These are phyloP conservation scores for Boletus semigastroideus DNA, from an alignment of 1,284 basidiomycete genomes.

Conservation along the genomic window DNA sequence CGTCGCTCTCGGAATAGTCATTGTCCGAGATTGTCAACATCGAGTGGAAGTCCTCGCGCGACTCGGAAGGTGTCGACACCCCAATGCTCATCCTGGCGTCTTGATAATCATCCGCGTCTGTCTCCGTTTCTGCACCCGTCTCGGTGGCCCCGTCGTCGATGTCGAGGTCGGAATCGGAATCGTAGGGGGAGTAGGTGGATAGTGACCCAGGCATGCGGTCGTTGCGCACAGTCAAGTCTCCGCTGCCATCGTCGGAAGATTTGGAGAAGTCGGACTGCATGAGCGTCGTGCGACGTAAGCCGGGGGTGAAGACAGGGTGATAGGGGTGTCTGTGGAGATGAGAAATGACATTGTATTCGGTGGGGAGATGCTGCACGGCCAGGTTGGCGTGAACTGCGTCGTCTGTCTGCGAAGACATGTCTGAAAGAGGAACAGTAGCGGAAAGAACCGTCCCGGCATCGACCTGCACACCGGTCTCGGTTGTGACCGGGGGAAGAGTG, in stretches of 20 bases:
- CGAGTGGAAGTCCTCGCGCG: conserved; percentile 73
- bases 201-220: conserved; percentile 36
- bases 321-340: conserved; percentile 11
- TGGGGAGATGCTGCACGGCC: conserved; percentile 41
- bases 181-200: conserved; percentile 27
- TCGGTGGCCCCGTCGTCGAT: conserved; percentile 53
- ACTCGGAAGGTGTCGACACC: conserved; percentile 59
- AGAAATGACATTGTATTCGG: conserved; percentile 23
- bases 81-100: conserved; percentile 78
- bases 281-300: conserved; percentile 44
- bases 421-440: conserved; percentile 27
- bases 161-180: conserved; percentile 40
- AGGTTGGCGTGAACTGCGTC: conserved; percentile 38
- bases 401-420: conserved; percentile 54
- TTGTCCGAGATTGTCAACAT: conserved; percentile 71
- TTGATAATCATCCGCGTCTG: conserved; percentile 76
- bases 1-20: conserved; percentile 57
- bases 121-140: conserved; percentile 67
- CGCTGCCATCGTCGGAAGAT: conserved; percentile 42
- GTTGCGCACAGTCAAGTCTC: conserved; percentile 41
- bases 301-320: conserved; percentile 25
- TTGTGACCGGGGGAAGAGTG: conserved; percentile 32
- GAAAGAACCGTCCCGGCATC: conserved; percentile 24
- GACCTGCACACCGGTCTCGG: conserved; percentile 35
- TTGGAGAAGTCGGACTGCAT: conserved; percentile 42